phyloP scores from a whole-genome alignment of 176 grass and related monocot species.

The Carex pumila region DNA sequence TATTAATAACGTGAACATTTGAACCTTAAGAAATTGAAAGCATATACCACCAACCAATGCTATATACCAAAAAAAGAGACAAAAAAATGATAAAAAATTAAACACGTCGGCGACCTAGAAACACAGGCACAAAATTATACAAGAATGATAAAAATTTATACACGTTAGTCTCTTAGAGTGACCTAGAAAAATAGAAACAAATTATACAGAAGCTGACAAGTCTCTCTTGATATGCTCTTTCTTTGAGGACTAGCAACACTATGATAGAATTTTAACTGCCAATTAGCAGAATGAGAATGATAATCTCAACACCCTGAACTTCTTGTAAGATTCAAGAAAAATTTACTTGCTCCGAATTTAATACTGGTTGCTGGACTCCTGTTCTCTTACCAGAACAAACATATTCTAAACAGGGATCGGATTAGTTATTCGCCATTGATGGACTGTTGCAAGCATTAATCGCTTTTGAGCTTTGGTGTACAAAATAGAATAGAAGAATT shows the following conservation, averaged over 20 bases:
- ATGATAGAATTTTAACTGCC: neutral
- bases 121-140: neutral
- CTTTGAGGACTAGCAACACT: neutral
- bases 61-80: neutral
- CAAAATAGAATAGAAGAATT: neutral
- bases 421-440: no score
- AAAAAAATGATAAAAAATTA: neutral
- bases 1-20: no score
- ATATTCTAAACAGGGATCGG: neutral
- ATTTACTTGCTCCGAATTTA: neutral
- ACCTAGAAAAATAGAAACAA: neutral
- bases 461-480: neutral
- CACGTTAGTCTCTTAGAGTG: neutral
- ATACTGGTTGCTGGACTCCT: neutral
- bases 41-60: neutral
- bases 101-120: neutral
- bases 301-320: neutral
- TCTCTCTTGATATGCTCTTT: neutral
- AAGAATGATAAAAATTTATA: neutral
- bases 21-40: no score
- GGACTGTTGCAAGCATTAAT: neutral
- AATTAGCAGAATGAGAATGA: neutral
- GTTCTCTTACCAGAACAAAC: neutral
- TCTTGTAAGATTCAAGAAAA: neutral
- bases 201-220: neutral